Conservation (phyloP, 2,329 filamentous ascomycete species). For the Aspergillus glaucus region DNA sequence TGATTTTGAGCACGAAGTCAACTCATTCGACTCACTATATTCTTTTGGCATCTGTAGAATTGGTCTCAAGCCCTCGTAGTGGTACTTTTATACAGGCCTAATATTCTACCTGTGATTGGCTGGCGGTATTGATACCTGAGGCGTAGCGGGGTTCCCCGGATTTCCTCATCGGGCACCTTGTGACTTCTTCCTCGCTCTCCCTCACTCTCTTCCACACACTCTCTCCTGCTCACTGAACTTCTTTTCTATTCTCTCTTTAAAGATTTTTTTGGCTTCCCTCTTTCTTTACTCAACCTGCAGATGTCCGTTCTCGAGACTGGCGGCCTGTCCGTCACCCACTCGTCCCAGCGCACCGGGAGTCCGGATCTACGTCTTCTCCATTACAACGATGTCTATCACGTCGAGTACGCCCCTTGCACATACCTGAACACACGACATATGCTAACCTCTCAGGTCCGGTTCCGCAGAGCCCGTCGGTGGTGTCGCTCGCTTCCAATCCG, state of each 20-base stretch:
- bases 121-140: not conserved
- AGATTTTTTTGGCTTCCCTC: not conserved
- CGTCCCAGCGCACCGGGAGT: slow-evolving; percentile 38
- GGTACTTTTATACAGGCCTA: not conserved
- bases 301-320: slow-evolving; percentile 26
- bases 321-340: slow-evolving; percentile 37
- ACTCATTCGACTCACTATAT: not conserved
- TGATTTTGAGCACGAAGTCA: not conserved
- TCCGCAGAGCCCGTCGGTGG: slow-evolving; percentile 81
- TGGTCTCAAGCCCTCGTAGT: not conserved
- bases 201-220: slow-evolving; percentile 1
- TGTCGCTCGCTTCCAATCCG: slow-evolving; percentile 69
- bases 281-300: slow-evolving; percentile 1
- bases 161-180: slow-evolving; percentile 3
- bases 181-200: not conserved
- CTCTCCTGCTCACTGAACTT: not conserved
- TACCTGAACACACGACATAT: not conserved
- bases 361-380: slow-evolving; percentile 78
- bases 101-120: not conserved
- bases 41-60: not conserved
- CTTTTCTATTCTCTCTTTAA: not conserved
- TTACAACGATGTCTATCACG: slow-evolving; percentile 92
- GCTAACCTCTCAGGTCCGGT: slow-evolving; percentile 35
- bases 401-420: slow-evolving; percentile 49
- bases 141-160: slow-evolving; percentile 8